These are phyloP conservation scores for Cystofilobasidium capitatum DNA, from an alignment of 768 basidiomycete species.

Conservation along the genomic window DNA sequence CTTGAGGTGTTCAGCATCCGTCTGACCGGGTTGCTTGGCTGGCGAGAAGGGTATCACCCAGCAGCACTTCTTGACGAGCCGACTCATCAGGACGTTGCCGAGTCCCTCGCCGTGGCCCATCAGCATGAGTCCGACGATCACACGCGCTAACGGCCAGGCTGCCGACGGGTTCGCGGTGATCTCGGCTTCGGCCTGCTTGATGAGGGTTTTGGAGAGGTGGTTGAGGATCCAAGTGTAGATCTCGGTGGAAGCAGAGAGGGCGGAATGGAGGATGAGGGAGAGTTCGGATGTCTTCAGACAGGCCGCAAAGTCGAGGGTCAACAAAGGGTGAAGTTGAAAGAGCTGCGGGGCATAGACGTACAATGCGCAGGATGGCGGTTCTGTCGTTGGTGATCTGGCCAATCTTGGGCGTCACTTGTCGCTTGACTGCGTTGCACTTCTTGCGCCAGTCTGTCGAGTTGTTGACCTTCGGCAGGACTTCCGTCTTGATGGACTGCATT, in stretches of 20 bases:
- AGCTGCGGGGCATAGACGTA: neutral
- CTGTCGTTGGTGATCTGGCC: conserved; percentile 73
- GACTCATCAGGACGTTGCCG: conserved; percentile 66
- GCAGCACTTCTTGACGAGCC: conserved; percentile 77
- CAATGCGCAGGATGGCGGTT: conserved; percentile 52
- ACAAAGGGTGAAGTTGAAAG: conserved; percentile 25
- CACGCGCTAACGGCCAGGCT: conserved; percentile 69
- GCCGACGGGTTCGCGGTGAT: conserved; percentile 78
- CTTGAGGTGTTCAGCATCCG: conserved; percentile 42
- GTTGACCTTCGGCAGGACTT: conserved; percentile 56
- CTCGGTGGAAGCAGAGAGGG: conserved; percentile 40
- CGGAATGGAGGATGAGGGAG: conserved; percentile 43
- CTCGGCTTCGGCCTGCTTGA: conserved; percentile 88
- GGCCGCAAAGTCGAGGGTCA: conserved; percentile 15
- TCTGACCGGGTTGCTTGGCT: conserved; percentile 46
- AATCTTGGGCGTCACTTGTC: conserved; percentile 75
- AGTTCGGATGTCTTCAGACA: conserved; percentile 43
- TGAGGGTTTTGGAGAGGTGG: conserved; percentile 75
- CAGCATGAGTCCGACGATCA: conserved; percentile 55
- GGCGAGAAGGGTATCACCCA: conserved; percentile 70
- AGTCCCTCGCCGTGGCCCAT: conserved; percentile 53
- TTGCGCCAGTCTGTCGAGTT: conserved; percentile 48
- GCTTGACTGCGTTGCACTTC: conserved; percentile 57
- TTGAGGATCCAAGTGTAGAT: conserved; percentile 66
- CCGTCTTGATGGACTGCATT: conserved; percentile 18